phyloP scores from a whole-genome alignment of 1,284 basidiomycete species.

The Cryptococcus sp. region DNA sequence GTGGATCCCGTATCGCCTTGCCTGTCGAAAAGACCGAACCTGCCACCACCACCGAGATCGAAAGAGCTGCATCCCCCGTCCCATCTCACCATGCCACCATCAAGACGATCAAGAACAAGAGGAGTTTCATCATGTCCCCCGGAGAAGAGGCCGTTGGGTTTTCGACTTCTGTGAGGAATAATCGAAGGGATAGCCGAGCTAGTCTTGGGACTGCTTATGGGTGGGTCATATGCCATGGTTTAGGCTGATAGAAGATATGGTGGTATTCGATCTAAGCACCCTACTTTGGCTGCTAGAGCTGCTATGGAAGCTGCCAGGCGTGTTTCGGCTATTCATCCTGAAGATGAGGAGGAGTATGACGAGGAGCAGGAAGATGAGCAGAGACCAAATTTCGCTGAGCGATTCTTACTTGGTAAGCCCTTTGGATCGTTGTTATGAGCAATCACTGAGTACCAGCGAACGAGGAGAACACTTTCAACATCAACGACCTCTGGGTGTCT shows the following conservation, averaged over 20 bases:
- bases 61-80: constrained; percentile 19
- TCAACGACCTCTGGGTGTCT: constrained; percentile 50
- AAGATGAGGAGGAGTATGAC: constrained; percentile 22
- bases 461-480: constrained; percentile 49
- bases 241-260: constrained; percentile 37
- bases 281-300: constrained; percentile 45
- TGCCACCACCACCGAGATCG: constrained; percentile 16
- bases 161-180: constrained; percentile 10
- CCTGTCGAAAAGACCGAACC: constrained; percentile 62
- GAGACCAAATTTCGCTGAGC: constrained; percentile 71
- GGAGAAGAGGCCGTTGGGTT: constrained; percentile 13
- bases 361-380: constrained; percentile 26
- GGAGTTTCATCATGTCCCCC: constrained; percentile 18
- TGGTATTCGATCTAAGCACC: constrained; percentile 48
- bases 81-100: constrained; percentile 25
- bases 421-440: neutral
- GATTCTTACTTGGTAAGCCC: constrained; percentile 62
- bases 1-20: constrained; percentile 71
- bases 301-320: constrained; percentile 45
- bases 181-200: constrained; percentile 37
- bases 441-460: constrained; percentile 29
- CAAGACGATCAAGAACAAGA: constrained; percentile 17
- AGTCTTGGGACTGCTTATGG: constrained; percentile 45
- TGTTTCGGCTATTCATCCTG: constrained; percentile 25
- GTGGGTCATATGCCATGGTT: constrained; percentile 20